A percentile compares a stretch with the other conserved stretches of the same genome.
phyloP scores from a whole-genome alignment of 2,329 filamentous ascomycete species.

The Trichoderma sp. region DNA sequence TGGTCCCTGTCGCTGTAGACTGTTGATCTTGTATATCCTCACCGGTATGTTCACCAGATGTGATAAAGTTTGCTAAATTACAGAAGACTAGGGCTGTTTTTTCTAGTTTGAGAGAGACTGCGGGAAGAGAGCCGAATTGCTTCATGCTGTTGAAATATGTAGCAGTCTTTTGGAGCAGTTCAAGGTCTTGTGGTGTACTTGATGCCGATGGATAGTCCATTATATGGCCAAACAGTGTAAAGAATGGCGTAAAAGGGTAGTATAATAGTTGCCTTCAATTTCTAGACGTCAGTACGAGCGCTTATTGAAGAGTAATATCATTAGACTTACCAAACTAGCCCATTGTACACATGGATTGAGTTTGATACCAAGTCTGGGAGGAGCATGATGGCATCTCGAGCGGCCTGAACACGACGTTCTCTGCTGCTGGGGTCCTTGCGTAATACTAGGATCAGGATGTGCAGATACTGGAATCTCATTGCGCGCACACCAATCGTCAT shows the following conservation, averaged over 20 bases:
- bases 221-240: neutral
- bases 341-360: slow-evolving; percentile 14
- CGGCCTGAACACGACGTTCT: neutral
- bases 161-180: neutral
- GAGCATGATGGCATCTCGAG: slow-evolving; percentile 6
- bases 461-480: slow-evolving; percentile 6
- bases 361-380: slow-evolving; percentile 9
- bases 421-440: neutral
- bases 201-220: neutral
- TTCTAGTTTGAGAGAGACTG: neutral
- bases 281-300: neutral
- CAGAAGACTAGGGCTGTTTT: neutral
- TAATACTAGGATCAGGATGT: slow-evolving; percentile 3
- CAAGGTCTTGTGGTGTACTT: neutral
- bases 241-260: slow-evolving; percentile 16
- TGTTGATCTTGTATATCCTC: neutral
- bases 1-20: neutral
- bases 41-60: neutral
- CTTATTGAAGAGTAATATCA: too few relatives aligned
- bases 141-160: slow-evolving; percentile 14
- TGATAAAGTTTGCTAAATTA: neutral
- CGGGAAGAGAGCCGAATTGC: neutral
- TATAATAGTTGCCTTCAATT: slow-evolving; percentile 2
- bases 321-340: neutral
- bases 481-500: slow-evolving; percentile 1